Conservation (phyloP, 2,329 filamentous ascomycete genomes). For the Nemania sp. region DNA sequence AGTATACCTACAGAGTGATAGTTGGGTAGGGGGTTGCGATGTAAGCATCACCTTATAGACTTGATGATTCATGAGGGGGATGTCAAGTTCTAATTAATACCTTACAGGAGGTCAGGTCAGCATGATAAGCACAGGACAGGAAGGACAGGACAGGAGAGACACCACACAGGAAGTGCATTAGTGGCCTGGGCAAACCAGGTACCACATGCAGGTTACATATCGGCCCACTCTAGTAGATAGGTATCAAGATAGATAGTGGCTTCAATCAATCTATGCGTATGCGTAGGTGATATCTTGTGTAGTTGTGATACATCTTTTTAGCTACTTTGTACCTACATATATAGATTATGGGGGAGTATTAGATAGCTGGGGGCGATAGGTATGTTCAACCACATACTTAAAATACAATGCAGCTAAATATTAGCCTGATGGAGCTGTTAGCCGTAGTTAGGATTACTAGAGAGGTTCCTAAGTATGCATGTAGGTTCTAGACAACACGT, state of each 20-base stretch:
- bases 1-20: background rate
- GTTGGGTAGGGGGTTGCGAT: background rate
- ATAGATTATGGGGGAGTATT: too few species aligned
- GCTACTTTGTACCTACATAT: too few species aligned
- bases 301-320: too few species aligned
- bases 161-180: constrained; percentile 2
- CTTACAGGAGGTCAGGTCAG: background rate
- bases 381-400: too few species aligned
- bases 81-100: background rate
- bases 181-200: constrained; percentile 13
- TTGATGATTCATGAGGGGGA: background rate
- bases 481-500: too few species aligned
- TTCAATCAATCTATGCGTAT: too few species aligned
- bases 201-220: constrained; percentile 22
- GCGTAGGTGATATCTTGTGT: too few species aligned
- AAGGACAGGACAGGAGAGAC: background rate
- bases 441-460: too few species aligned
- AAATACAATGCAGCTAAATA: too few species aligned
- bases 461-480: too few species aligned
- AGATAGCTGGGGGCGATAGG: too few species aligned
- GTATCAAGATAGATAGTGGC: background rate
- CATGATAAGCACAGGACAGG: constrained; percentile 18
- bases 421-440: too few species aligned
- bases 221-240: background rate
- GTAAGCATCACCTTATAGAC: background rate